Evolutionary conservation across 2,329 filamentous ascomycete genomes (phyloP).

Genomic region (Claviceps spartinae): DNA sequence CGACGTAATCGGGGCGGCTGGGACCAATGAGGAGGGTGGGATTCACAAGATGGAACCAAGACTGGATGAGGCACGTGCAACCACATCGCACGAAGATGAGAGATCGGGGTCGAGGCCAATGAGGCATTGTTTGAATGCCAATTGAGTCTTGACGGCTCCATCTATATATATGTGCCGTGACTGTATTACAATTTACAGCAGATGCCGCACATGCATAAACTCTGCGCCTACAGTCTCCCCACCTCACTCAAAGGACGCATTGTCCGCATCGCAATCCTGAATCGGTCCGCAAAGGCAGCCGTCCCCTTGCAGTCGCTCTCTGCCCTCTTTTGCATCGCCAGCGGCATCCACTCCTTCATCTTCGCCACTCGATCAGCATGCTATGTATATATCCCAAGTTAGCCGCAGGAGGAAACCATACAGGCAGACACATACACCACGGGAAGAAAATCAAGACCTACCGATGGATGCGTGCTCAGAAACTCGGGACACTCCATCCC

Average conservation of each 20-base stretch:
- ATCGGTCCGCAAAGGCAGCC: conserved; percentile 37
- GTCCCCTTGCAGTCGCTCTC: conserved; percentile 42
- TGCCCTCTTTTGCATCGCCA: conserved; percentile 39
- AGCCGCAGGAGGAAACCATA: neutral
- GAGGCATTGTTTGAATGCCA: no score
- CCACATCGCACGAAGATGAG: neutral
- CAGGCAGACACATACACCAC: neutral
- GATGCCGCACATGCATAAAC: neutral
- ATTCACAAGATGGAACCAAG: neutral
- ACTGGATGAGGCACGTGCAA: neutral
- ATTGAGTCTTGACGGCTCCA: no score
- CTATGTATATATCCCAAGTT: conserved; percentile 14
- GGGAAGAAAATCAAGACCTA: conserved; percentile 22
- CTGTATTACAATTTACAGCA: no score
- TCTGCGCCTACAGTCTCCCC: neutral
- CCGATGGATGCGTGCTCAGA: conserved; percentile 63
- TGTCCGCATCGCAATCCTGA: conserved; percentile 32
- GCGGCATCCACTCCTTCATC: conserved; percentile 49
- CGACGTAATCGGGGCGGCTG: neutral
- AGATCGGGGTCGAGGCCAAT: neutral
- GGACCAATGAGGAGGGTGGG: neutral
- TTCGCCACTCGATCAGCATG: conserved; percentile 51
- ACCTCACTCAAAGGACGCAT: conserved; percentile 11
- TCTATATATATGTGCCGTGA: no score
- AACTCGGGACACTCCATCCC: conserved; percentile 50